Percentiles rank a stretch among this genome's conserved stretches.
Evolutionary conservation across 225 moss, liverwort and hornwort genomes (phyloP).

Genomic region (Marchantia polymorpha): DNA sequence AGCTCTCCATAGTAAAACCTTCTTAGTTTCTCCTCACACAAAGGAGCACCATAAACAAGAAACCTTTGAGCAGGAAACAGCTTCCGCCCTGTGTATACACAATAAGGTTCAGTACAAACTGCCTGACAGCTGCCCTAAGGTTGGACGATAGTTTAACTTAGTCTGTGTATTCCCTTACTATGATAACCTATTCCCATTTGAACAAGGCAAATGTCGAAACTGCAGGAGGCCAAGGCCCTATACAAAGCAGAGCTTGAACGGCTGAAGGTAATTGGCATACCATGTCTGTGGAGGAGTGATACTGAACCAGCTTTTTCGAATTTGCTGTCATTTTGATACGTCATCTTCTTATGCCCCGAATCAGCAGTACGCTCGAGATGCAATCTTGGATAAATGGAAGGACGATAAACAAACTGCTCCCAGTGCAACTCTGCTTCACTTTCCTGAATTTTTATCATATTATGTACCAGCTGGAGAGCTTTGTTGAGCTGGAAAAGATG

Average conservation of each 20-base stretch:
- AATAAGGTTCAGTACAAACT: background rate
- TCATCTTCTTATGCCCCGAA: background rate
- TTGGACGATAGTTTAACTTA: background rate
- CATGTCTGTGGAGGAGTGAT: background rate
- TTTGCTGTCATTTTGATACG: background rate
- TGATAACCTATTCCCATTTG: background rate
- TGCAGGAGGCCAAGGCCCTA: slow-evolving; percentile 28
- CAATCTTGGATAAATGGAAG: background rate
- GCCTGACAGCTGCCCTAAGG: background rate
- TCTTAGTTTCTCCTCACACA: background rate
- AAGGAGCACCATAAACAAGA: background rate
- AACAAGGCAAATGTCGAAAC: background rate
- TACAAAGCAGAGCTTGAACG: slow-evolving; percentile 23
- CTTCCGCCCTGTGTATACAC: background rate
- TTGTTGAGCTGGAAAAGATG: slow-evolving; percentile 31
- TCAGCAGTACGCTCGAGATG: background rate
- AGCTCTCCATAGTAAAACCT: background rate
- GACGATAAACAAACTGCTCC: background rate
- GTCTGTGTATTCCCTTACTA: background rate
- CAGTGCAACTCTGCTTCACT: background rate
- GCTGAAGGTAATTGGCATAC: slow-evolving; percentile 21
- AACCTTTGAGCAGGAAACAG: background rate
- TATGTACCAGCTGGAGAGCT: slow-evolving; percentile 29
- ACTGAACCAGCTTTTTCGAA: background rate
- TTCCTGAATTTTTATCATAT: background rate